phyloP scores from a whole-genome alignment of 129 eudicot species.

The Saposhnikovia divaricata region DNA sequence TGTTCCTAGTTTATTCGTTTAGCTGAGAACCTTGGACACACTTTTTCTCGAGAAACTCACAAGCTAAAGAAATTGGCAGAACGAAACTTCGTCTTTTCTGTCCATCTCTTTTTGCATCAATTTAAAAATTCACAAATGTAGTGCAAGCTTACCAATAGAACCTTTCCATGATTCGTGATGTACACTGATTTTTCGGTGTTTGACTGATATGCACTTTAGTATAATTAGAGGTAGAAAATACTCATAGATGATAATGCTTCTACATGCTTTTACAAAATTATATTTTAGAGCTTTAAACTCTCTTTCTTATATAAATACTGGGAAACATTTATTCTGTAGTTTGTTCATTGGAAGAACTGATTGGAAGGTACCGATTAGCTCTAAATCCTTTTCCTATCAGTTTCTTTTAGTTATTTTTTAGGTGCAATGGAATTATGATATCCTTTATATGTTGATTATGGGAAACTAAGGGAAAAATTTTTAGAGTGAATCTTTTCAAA shows the following conservation, averaged over 20 bases:
- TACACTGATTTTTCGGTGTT: not conserved
- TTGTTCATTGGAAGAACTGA: not conserved
- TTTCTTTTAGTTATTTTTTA: not conserved
- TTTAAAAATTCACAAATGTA: not conserved
- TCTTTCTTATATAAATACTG: not conserved
- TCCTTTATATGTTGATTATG: not conserved
- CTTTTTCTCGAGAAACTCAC: not conserved
- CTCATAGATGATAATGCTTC: not conserved
- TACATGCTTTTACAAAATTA: not conserved
- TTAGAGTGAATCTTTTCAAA: not conserved
- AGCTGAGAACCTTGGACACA: not conserved
- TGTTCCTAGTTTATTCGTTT: not conserved
- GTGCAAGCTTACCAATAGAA: not conserved
- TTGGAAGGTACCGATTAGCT: not conserved
- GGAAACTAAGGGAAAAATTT: not conserved
- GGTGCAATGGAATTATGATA: not conserved
- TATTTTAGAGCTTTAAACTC: not conserved
- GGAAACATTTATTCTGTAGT: not conserved
- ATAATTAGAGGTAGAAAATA: not conserved
- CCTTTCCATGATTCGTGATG: not conserved
- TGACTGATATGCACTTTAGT: not conserved
- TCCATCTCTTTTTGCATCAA: not conserved
- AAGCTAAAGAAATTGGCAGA: not conserved
- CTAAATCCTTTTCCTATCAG: not conserved
- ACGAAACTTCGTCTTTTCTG: not conserved